Base-by-base conservation (phyloP, 805 yeast genomes). In the Barnettozyma populi region DNA sequence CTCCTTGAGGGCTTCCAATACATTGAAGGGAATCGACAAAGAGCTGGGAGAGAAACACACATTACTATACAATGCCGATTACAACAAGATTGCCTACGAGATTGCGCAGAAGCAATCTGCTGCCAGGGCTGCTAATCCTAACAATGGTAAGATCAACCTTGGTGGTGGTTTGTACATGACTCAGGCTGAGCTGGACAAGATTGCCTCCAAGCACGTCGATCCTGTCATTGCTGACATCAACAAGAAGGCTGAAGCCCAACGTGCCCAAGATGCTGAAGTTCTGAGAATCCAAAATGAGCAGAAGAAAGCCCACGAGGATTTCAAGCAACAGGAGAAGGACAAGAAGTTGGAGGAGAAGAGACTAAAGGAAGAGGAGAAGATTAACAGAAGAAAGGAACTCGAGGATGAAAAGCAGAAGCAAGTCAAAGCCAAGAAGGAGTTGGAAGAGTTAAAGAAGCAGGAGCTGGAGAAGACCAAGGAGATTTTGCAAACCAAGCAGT, bases 121-220 rank as follows among this genome's bases (percentile, higher is more conserved):
- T 43, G 80, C 78, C 61, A 76, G 92, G 59, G 56, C 60, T 43
- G 71, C 73, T 1, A 34, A 41, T 32, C 45, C 48, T 52, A 62
- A 70, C 52, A 62, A 57, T 44, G 80, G 82, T 53, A 78, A 82
- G 63, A 71, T 89, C 57, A 75, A 88, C 60, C 68, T 92, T 52
- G 99, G 99, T 51, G 96, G 95, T 52, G 98, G 97, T 2, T 73
- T 87, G 49, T 78, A 75, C 59, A 79, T 92, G 76, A 73, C 86
- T 36, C 84, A 76, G 50, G 76, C 72, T 19, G 97, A 90, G 59
- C 78, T 94, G 52, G 84, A 87, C 53, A 75, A 75, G 44, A 78
- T 92, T 70, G 98, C 99, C 19, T 70, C 80, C 51, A 75, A 81
- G 41, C 73, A 86, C 60, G 96, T 94, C 49, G 74, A 78, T 55